Evolutionary conservation across 176 grass and related monocot genomes (phyloP).

Genomic region (Musa beccarii): DNA sequence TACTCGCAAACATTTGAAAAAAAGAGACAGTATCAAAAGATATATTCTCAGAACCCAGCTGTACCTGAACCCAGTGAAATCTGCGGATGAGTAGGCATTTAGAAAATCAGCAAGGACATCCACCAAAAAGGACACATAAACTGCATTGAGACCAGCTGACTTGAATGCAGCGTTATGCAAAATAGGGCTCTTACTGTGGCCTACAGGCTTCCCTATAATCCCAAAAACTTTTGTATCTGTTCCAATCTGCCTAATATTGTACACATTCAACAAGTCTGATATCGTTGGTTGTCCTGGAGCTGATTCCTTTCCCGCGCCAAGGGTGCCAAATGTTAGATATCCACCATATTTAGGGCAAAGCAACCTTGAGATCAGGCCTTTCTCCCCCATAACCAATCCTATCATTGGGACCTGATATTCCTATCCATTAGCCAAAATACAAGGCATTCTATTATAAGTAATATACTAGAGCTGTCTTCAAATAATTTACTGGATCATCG

Average conservation of each 20-base stretch:
- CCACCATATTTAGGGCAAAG: slow-evolving; percentile 90
- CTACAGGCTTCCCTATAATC: slow-evolving; percentile 83
- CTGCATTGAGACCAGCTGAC: slow-evolving; percentile 72
- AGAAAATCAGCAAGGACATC: slow-evolving; percentile 83
- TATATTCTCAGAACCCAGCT: neutral
- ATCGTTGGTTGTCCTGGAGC: slow-evolving; percentile 61
- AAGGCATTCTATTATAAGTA: slow-evolving; percentile 32
- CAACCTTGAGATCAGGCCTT: slow-evolving; percentile 77
- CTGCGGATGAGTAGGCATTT: slow-evolving; percentile 73
- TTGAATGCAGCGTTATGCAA: slow-evolving; percentile 92
- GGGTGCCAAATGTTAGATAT: slow-evolving; percentile 83
- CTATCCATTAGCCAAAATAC: slow-evolving; percentile 57
- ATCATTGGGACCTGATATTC: slow-evolving; percentile 92
- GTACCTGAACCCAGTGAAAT: slow-evolving; percentile 95
- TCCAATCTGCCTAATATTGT: slow-evolving; percentile 59
- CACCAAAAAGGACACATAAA: slow-evolving; percentile 91
- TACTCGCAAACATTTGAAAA: slow-evolving; percentile 4
- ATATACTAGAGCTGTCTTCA: slow-evolving; percentile 9
- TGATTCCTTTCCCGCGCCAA: slow-evolving; percentile 65
- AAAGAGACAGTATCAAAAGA: neutral
- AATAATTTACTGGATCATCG: neutral
- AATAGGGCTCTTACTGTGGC: slow-evolving; percentile 90
- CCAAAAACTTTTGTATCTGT: slow-evolving; percentile 82
- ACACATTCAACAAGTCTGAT: slow-evolving; percentile 69
- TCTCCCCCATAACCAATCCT: slow-evolving; percentile 88